Base-by-base conservation (phyloP, 257 asterid genomes). In the Coffea canephora region DNA sequence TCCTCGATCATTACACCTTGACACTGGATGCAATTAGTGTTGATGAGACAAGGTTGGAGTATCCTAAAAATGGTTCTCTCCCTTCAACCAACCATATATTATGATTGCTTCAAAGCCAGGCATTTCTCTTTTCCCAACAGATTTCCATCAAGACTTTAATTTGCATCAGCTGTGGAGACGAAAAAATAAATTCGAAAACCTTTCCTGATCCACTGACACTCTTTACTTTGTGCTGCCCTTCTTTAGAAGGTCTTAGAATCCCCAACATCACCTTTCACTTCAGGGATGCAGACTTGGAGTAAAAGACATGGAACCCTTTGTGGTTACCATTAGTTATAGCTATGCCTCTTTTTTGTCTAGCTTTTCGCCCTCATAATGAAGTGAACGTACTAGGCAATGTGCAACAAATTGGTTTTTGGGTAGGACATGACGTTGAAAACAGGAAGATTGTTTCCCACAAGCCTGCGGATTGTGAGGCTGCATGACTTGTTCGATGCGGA, bases 51-150 rank as follows among this genome's bases (percentile, higher is more conserved):
- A 82, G 85, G 9, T 57, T 89, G 31, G 36, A 86, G 8, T 48
- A 77, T 10, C 3, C 19, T 3, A 6, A 19, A 3, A 16, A 2
- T 50, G 55, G 4, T 2, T 9, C 25, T 3, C 11, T 39, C 41
- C 13, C 67, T 5, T 11, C 45, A 3, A 50, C 49, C 65, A 93
- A 91, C 2, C 90, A 27, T 27, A 90, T 84, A 87, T 91, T 1
- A 79, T 89, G 12, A 90, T 90, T 2, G 98, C 90, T 54, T 87
- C 94, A 0, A 97, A 97, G 11, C 90, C 96, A 0, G 88, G 94
- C 0, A 6, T 86, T 16, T 87, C 94, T 18, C 85, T 80, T 43
- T 84, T 93, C 1, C 95, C 93, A 9, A 6, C 21, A 0, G n/a
- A 71, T 0, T n/a, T 93, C 19, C 88, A 86, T 75, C 0, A 23